Evolutionary conservation across 1,284 basidiomycete genomes (phyloP).

Genomic region (Peniophora sp.): DNA sequence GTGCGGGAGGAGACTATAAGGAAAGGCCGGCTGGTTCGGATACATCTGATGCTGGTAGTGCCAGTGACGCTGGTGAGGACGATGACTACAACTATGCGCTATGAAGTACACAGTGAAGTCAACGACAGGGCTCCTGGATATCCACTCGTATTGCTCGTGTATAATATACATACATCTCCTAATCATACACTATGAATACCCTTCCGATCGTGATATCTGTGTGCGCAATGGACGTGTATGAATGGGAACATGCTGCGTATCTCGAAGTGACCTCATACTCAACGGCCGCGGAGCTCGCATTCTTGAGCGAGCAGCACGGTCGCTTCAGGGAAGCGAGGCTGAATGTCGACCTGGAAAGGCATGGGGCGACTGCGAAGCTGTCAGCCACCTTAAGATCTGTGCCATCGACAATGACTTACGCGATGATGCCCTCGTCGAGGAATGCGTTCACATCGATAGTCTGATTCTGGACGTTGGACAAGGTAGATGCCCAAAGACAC

Average conservation of each 20-base stretch:
- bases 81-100: no score
- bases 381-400: not conserved
- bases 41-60: not conserved
- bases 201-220: no score
- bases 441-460: not conserved
- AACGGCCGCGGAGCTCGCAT: no score
- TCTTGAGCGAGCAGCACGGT: not conserved
- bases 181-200: no score
- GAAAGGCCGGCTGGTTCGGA: conserved; percentile 1
- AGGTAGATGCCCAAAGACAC: conserved; percentile 24
- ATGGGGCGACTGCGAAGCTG: not conserved
- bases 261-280: no score
- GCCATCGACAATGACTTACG: not conserved
- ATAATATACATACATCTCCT: no score
- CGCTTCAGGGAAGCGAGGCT: not conserved
- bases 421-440: not conserved
- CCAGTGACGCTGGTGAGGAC: not conserved
- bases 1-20: not conserved
- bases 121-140: no score
- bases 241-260: no score
- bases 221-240: no score
- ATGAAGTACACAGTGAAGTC: no score
- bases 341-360: not conserved
- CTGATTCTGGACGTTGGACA: conserved; percentile 5
- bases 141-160: no score